phyloP scores from a whole-genome alignment of 345 rosid genomes.

The Rubroshorea leprosula region DNA sequence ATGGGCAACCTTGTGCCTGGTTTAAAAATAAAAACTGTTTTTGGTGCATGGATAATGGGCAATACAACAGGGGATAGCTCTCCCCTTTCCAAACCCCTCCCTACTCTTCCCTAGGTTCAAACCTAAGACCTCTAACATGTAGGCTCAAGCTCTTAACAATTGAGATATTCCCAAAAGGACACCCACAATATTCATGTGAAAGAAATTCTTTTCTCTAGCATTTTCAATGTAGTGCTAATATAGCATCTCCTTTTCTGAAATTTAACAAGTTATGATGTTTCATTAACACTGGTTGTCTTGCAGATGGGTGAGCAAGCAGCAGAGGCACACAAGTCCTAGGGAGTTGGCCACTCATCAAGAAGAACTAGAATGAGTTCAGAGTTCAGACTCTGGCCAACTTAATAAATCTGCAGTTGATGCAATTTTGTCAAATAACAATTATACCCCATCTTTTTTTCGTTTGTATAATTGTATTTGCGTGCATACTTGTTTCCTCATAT shows the following conservation, averaged over 20 bases:
- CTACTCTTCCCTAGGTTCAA: no score
- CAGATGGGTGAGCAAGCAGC: slow-evolving; percentile 99
- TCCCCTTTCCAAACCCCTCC: no score
- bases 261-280: no score
- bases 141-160: no score
- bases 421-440: slow-evolving; percentile 59
- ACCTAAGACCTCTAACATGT: no score
- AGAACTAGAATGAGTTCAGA: slow-evolving; percentile 60
- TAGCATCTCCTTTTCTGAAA: no score
- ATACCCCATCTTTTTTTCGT: slow-evolving; percentile 31
- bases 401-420: slow-evolving; percentile 88
- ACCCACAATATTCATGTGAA: background rate
- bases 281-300: slow-evolving; percentile 15
- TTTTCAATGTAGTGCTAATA: background rate
- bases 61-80: no score
- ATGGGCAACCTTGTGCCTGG: no score
- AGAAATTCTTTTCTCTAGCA: background rate
- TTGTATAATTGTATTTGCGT: slow-evolving; percentile 46
- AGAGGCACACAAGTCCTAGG: slow-evolving; percentile 85
- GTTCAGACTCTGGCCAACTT: slow-evolving; percentile 51
- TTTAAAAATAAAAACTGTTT: no score
- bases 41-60: no score
- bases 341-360: slow-evolving; percentile 51
- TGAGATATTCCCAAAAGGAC: no score
- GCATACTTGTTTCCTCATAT: background rate